Conservation (phyloP, 139 green algal species). For the Limnomonas spitsbergensis region DNA sequence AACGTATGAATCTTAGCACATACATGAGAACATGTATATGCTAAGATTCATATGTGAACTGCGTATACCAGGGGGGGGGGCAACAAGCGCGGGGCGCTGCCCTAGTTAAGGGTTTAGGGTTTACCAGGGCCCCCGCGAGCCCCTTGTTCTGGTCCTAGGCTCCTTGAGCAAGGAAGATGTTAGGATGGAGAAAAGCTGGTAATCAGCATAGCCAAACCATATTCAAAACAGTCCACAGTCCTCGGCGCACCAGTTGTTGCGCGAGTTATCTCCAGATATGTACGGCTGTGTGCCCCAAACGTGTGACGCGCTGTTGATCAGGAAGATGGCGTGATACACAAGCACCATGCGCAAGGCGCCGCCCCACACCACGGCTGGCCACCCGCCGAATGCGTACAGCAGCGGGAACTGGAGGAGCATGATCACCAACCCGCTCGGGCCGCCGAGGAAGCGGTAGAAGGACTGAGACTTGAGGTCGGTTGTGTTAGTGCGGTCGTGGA, state of each 20-base stretch:
- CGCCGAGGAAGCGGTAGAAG: slow-evolving; percentile 75
- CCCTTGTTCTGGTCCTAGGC: too few species aligned
- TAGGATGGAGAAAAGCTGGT: too few species aligned
- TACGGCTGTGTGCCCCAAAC: slow-evolving; percentile 56
- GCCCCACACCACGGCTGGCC: slow-evolving; percentile 55
- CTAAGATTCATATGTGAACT: too few species aligned
- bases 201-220: slow-evolving; percentile 29
- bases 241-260: slow-evolving; percentile 51
- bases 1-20: too few species aligned
- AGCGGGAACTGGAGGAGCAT: slow-evolving; percentile 60
- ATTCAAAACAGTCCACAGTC: slow-evolving; percentile 65
- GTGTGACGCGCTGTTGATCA: slow-evolving; percentile 69
- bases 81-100: slow-evolving; percentile 60
- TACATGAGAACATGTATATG: too few species aligned
- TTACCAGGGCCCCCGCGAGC: too few species aligned
- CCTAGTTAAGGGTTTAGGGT: slow-evolving; percentile 75
- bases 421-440: slow-evolving; percentile 53
- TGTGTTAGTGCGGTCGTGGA: slow-evolving; percentile 73
- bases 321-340: slow-evolving; percentile 62
- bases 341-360: slow-evolving; percentile 38
- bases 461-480: slow-evolving; percentile 78
- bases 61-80: too few species aligned
- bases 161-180: too few species aligned
- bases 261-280: slow-evolving; percentile 35
- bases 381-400: slow-evolving; percentile 69